Evolutionary conservation across 2,329 filamentous ascomycete species (phyloP).

Genomic region (Fusarium sp.): DNA sequence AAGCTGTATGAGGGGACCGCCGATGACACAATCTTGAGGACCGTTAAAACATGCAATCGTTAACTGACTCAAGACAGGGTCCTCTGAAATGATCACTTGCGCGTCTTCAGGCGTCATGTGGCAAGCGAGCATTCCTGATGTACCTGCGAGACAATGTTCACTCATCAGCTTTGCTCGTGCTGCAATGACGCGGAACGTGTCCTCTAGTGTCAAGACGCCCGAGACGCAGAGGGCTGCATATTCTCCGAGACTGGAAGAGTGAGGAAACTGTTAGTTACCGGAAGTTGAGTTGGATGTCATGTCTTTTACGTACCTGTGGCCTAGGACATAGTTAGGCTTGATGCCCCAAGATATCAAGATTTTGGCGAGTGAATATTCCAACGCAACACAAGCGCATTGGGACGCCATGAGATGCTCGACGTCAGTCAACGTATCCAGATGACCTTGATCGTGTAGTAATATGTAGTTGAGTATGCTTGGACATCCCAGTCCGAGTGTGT

Average conservation of each 20-base stretch:
- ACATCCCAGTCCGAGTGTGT: not conserved
- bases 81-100: not conserved
- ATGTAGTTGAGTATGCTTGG: not conserved
- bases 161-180: constrained; percentile 1
- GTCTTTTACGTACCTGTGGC: constrained; percentile 5
- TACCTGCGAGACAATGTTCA: not conserved
- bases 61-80: not conserved
- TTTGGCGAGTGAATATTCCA: not conserved
- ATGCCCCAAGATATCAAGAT: not conserved
- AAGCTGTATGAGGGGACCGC: not conserved
- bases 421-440: not conserved
- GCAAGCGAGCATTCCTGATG: constrained; percentile 3
- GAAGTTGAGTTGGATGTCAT: fast-evolving
- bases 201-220: not conserved
- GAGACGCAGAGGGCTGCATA: not conserved
- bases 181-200: not conserved
- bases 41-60: constrained; percentile 1
- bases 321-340: not conserved
- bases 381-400: not conserved
- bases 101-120: not conserved
- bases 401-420: not conserved
- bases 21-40: not conserved
- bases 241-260: constrained; percentile 5
- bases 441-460: not conserved
- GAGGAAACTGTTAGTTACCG: not conserved